Evolutionary conservation across 2,329 filamentous ascomycete genomes (phyloP).

Genomic region (Colletotrichum sp.): DNA sequence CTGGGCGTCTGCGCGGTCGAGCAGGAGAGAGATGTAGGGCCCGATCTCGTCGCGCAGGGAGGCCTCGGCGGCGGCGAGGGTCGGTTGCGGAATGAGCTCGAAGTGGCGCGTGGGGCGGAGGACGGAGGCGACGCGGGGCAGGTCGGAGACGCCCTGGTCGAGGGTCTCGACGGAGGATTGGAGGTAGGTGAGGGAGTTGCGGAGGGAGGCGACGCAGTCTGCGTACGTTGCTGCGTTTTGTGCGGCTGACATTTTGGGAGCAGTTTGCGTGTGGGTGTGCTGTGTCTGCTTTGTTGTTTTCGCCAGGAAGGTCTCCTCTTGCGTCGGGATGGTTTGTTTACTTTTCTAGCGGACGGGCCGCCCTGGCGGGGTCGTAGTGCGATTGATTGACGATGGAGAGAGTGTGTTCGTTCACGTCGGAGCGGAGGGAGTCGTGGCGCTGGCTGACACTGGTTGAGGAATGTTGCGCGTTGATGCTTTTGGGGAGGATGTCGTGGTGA

Average conservation of each 20-base stretch:
- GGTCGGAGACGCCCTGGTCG: slow-evolving; percentile 60
- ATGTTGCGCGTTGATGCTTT: not conserved
- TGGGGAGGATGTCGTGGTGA: not conserved
- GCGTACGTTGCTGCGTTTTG: slow-evolving; percentile 43
- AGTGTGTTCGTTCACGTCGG: not conserved
- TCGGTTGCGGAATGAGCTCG: slow-evolving; percentile 86
- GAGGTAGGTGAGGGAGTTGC: slow-evolving; percentile 64
- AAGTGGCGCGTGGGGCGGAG: slow-evolving; percentile 73
- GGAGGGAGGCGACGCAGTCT: slow-evolving; percentile 65
- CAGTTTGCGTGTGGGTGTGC: not conserved
- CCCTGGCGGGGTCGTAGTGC: too few species aligned
- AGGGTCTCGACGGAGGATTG: slow-evolving; percentile 65
- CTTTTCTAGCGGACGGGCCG: not conserved
- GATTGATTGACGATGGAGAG: not conserved
- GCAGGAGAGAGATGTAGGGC: slow-evolving; percentile 81
- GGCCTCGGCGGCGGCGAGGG: slow-evolving; percentile 80
- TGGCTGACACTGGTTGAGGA: not conserved
- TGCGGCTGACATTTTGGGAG: not conserved
- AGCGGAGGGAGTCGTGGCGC: not conserved
- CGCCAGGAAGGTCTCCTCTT: not conserved
- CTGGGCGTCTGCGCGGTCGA: slow-evolving; percentile 82
- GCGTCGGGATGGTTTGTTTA: not conserved
- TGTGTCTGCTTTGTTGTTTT: not conserved
- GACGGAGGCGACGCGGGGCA: slow-evolving; percentile 59
- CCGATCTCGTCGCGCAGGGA: slow-evolving; percentile 87